Evolutionary conservation across 192 early-diverging fungal species (phyloP).

Genomic region (Coemansia javaensis): DNA sequence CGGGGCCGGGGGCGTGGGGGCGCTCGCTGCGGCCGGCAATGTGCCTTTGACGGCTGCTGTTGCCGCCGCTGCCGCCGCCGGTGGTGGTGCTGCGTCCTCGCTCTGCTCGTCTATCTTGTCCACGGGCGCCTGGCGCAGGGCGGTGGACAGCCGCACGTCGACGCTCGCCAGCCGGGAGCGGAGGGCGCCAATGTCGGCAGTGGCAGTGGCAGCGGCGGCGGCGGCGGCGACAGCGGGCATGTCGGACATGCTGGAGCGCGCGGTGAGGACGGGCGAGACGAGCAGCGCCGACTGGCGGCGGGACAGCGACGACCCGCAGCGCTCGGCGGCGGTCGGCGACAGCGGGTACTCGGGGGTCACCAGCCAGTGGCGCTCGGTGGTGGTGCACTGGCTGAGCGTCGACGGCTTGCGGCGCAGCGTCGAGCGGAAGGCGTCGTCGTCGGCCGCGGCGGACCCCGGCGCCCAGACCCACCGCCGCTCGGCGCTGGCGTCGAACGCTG

Average conservation of each 20-base stretch:
- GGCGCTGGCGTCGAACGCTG: slow-evolving; percentile 16
- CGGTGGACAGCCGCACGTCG: slow-evolving; percentile 5
- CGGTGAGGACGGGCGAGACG: slow-evolving; percentile 30
- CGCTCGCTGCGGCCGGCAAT: no score
- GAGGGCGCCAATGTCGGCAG: not conserved
- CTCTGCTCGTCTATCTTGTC: not conserved
- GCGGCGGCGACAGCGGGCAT: not conserved
- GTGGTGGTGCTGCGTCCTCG: no score
- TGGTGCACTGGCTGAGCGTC: slow-evolving; percentile 47
- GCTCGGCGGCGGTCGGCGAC: not conserved
- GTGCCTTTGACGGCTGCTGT: no score
- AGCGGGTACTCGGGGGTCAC: slow-evolving; percentile 16
- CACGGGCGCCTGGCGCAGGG: slow-evolving; percentile 4
- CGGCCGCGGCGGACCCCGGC: no score
- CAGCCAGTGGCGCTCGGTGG: slow-evolving; percentile 47
- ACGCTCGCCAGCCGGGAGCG: slow-evolving; percentile 9
- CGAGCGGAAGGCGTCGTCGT: not conserved
- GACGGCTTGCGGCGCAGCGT: slow-evolving; percentile 23
- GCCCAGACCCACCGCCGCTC: slow-evolving; percentile 21
- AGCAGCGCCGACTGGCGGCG: slow-evolving; percentile 34
- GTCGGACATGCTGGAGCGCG: slow-evolving; percentile 39
- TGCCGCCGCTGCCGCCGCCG: no score
- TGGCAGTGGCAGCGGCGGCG: not conserved
- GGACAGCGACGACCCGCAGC: slow-evolving; percentile 5
- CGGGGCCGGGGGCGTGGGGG: no score